Evolutionary conservation across 2,329 filamentous ascomycete species (phyloP).

Genomic region (Bertia moriformis): DNA sequence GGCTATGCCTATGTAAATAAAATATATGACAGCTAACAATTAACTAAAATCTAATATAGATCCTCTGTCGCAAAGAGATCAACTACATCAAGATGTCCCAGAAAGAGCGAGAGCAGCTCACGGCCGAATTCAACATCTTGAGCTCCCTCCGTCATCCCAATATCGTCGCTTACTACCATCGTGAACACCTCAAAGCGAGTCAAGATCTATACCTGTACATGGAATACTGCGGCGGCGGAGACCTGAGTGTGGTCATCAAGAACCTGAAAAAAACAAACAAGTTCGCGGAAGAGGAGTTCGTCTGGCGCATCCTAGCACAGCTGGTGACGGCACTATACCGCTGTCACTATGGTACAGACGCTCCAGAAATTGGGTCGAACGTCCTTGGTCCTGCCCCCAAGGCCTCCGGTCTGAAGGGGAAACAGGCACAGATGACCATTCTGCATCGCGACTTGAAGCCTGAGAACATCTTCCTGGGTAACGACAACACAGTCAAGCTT

Average conservation of each 20-base stretch:
- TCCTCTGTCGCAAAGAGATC: constrained; percentile 96
- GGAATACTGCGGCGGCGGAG: constrained; percentile 97
- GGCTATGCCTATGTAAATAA: too few relatives aligned
- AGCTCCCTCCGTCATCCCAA: constrained; percentile 87
- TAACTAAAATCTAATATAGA: constrained; percentile 16
- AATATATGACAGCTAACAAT: too few relatives aligned
- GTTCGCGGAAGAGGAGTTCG: constrained; percentile 82
- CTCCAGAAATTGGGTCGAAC: constrained; percentile 65
- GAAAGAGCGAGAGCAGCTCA: constrained; percentile 90
- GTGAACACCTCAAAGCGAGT: constrained; percentile 81
- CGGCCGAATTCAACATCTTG: constrained; percentile 91
- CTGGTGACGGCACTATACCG: constrained; percentile 82
- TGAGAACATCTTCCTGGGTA: constrained; percentile 86
- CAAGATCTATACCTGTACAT: constrained; percentile 96
- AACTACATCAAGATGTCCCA: constrained; percentile 96
- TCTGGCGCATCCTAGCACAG: constrained; percentile 93
- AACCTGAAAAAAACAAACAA: constrained; percentile 67
- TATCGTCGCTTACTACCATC: constrained; percentile 95
- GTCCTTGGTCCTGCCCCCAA: constrained; percentile 46
- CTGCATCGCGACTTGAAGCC: constrained; percentile 85
- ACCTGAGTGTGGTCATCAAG: constrained; percentile 81
- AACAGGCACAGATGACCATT: constrained; percentile 56
- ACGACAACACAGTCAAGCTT: constrained; percentile 91
- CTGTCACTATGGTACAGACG: constrained; percentile 86
- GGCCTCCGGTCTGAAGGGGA: constrained; percentile 45